phyloP scores from a whole-genome alignment of 345 rosid genomes.

The Dimocarpus longan region DNA sequence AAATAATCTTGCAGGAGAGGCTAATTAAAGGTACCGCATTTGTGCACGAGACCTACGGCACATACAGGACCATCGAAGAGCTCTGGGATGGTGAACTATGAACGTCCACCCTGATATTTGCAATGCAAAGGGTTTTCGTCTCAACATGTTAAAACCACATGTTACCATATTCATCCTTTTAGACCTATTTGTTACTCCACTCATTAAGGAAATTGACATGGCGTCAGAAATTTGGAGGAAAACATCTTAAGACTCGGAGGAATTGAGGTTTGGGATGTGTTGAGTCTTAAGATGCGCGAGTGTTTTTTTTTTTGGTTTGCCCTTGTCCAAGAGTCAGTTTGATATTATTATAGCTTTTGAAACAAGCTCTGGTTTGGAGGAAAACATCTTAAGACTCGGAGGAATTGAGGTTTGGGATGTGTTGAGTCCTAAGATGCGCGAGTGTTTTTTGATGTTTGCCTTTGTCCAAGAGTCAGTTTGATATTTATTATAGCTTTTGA shows the following conservation, averaged over 20 bases:
- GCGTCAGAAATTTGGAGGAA: not conserved
- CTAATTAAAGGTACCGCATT: slow-evolving; percentile 30
- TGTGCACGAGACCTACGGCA: slow-evolving; percentile 43
- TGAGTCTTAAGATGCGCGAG: too few relatives aligned
- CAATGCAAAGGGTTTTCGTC: not conserved
- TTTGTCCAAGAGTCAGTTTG: too few relatives aligned
- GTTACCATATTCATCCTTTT: not conserved
- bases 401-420: not conserved
- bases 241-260: not conserved
- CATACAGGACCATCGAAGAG: slow-evolving; percentile 47
- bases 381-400: not conserved
- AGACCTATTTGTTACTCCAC: not conserved
- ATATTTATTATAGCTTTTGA: too few relatives aligned
- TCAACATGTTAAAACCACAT: not conserved
- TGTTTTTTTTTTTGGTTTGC: not conserved
- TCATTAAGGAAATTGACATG: not conserved
- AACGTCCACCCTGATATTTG: not conserved
- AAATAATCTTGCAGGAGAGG: slow-evolving; percentile 35
- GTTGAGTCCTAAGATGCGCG: not conserved
- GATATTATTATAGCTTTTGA: too few relatives aligned
- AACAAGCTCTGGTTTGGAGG: not conserved
- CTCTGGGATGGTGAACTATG: slow-evolving; percentile 56
- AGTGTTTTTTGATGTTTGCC: not conserved
- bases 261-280: not conserved
- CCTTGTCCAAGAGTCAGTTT: too few relatives aligned